Percentiles rank a stretch among this genome's conserved stretches.
Evolutionary conservation across 257 asterid species (phyloP).

Genomic region (Solanum chaucha): DNA sequence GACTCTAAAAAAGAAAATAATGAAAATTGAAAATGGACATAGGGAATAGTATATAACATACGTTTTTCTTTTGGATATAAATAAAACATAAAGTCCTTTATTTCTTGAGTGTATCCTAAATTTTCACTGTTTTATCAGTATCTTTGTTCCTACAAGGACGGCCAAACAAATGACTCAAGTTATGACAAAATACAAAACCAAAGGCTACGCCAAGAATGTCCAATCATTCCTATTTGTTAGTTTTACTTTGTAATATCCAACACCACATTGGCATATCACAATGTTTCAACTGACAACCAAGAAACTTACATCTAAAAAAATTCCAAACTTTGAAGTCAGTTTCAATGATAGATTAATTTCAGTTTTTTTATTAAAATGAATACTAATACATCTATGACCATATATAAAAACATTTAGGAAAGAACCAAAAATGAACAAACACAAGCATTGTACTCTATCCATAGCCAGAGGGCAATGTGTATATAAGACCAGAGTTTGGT

Average conservation of each 20-base stretch:
- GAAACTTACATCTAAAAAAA: neutral
- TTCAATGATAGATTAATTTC: neutral
- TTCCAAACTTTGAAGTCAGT: neutral
- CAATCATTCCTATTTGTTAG: neutral
- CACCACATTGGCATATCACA: neutral
- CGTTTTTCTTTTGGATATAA: neutral
- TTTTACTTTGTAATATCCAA: neutral
- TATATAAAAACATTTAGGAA: neutral
- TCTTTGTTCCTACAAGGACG: neutral
- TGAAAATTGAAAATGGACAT: no score
- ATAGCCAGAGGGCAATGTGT: neutral
- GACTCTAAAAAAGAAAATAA: no score
- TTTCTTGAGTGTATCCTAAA: neutral
- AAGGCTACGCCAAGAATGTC: neutral
- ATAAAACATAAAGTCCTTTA: neutral
- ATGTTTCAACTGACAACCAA: neutral
- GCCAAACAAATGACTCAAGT: neutral
- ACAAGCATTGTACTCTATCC: neutral
- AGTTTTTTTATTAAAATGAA: neutral
- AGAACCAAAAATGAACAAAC: neutral
- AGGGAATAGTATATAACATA: neutral
- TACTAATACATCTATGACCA: neutral
- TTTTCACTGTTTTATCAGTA: neutral
- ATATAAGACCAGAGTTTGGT: slow-evolving; percentile 4
- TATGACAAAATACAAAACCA: neutral